Evolutionary conservation across 495 filamentous ascomycete species (phyloP), one percentile per base, ranked within the genome.

Genomic region (Neurospora sp.): DNA sequence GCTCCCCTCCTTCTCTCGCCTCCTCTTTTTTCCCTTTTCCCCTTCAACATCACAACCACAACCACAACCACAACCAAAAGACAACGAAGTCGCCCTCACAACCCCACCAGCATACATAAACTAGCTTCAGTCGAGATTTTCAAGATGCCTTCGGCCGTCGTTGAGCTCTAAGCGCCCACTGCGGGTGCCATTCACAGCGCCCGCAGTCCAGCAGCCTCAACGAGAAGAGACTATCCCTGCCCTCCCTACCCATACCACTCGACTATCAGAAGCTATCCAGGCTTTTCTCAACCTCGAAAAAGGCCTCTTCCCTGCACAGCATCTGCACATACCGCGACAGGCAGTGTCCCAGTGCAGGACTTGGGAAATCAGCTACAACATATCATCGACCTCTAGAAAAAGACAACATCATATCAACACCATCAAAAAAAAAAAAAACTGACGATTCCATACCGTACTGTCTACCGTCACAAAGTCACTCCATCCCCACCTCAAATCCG

Each of bases 101-200:
- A 87, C 76, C 74, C 74, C 76, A 78, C 74, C 78, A 81, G 80
- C 73, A 74, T 72, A 76, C 76, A 77, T 75, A 71, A 71, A 69
- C 79, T 75, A 85, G 87, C 89, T 90, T 92, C 91, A 89, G 93
- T 96, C 92, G 89, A 93, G 86, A 86, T 88, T 82, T 68, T 75
- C 80, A 89, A 86, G 85, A 90, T 90, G 90, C 91, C 90, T 83
- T 88, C 92, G 91, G 91, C 91, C 84, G 88, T 93, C 92, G 92
- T 89, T 93, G 92, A 91, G 92, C 93, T 96, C 91, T 96, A 92
- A 94, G 92, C 85, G 85, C 87, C 89, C 90, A 89, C 93, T 94
- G 91, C 89, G 90, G 90, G 86, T 86, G 86, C 82, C 80, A 77
- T 78, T 71, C 81, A 77, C 81, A 78, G 84, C 84, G 85, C 85